These are phyloP conservation scores for Brassica balearica DNA, from an alignment of 441 rosid genomes.

Conservation along the genomic window DNA sequence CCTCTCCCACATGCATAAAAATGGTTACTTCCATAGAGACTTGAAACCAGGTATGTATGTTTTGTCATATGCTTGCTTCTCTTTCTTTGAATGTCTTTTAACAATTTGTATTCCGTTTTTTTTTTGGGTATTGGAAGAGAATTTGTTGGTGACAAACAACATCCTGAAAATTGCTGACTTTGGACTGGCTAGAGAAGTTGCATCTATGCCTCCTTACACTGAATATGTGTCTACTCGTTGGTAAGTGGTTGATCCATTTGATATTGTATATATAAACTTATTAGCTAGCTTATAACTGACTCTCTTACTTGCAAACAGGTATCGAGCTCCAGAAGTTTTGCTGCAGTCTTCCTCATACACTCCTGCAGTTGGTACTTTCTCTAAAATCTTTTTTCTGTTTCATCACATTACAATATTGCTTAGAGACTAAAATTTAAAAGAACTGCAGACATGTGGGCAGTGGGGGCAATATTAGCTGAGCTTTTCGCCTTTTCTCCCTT, in stretches of 20 bases:
- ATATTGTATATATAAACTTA: not conserved
- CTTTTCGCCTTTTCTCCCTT: conserved; percentile 69
- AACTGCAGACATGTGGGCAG: conserved; percentile 80
- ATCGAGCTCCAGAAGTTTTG: conserved; percentile 80
- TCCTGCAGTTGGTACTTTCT: conserved; percentile 67
- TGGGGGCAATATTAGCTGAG: conserved; percentile 80
- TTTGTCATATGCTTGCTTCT: not conserved
- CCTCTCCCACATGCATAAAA: conserved; percentile 72
- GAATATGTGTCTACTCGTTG: conserved; percentile 85
- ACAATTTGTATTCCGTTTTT: not conserved
- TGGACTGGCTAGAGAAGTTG: conserved; percentile 79
- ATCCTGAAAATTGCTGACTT: conserved; percentile 77
- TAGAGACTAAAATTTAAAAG: conserved; percentile 34
- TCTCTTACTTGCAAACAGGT: conserved; percentile 50
- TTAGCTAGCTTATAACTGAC: conserved; percentile 27
- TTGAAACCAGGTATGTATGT: conserved; percentile 64
- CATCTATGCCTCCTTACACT: conserved; percentile 78
- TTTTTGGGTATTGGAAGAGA: conserved; percentile 48
- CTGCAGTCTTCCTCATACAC: conserved; percentile 67
- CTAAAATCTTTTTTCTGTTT: not conserved
- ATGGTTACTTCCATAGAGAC: conserved; percentile 75
- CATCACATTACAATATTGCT: conserved; percentile 12
- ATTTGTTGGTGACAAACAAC: conserved; percentile 68
- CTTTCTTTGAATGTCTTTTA: not conserved
- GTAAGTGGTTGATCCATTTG: conserved; percentile 44